Evolutionary conservation across 1,284 basidiomycete genomes (phyloP).

Genomic region (Cryptococcus hybrid): DNA sequence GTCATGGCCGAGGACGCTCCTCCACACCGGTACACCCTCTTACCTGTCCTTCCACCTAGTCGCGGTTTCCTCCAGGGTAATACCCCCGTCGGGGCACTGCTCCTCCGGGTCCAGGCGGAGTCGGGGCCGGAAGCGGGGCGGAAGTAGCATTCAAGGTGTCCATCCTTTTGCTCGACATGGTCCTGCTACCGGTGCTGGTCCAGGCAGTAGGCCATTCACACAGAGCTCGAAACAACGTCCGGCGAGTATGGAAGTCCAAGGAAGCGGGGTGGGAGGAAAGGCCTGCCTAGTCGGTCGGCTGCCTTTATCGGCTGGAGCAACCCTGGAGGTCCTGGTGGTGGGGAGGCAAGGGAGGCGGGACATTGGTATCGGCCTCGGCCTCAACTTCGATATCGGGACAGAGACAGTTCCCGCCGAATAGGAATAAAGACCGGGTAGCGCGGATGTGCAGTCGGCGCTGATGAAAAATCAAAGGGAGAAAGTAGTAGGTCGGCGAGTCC

Average conservation of each 20-base stretch:
- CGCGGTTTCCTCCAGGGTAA: constrained; percentile 1
- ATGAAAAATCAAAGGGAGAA: constrained; percentile 5
- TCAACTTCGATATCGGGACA: neutral
- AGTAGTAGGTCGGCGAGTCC: constrained; percentile 14
- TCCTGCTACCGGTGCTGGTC: neutral
- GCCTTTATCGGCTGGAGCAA: neutral
- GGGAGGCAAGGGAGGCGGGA: too few relatives aligned
- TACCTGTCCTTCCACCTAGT: constrained; percentile 19
- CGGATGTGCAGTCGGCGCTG: constrained; percentile 3
- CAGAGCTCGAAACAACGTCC: neutral
- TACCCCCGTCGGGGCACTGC: neutral
- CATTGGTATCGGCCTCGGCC: too few relatives aligned
- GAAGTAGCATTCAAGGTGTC: too few relatives aligned
- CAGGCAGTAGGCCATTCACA: neutral
- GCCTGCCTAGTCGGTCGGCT: neutral
- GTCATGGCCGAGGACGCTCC: neutral
- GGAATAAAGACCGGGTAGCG: constrained; percentile 7
- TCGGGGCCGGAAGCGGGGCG: neutral
- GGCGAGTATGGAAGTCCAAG: neutral
- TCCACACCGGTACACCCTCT: constrained; percentile 16
- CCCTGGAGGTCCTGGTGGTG: too few relatives aligned
- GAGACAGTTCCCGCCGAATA: neutral
- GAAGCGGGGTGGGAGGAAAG: neutral
- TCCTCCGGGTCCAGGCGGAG: neutral
- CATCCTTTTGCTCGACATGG: neutral